Percentiles rank a stretch among this genome's conserved stretches.
Conservation (phyloP, 2,329 filamentous ascomycete genomes). For the Ustulina deusta region DNA sequence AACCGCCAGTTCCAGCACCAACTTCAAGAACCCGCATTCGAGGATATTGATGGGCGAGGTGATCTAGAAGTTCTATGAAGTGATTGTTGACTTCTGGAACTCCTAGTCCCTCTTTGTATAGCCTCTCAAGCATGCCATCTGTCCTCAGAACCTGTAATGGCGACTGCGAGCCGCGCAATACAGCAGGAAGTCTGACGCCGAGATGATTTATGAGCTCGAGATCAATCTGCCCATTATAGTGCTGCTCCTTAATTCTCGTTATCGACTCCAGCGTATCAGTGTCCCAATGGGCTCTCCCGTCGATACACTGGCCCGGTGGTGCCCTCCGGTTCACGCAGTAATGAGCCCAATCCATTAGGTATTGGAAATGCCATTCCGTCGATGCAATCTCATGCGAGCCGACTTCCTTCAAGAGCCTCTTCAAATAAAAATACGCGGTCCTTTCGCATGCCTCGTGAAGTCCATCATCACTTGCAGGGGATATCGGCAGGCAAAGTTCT, state of each 20-base stretch:
- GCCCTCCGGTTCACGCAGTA: neutral
- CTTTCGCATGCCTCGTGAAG: constrained; percentile 11
- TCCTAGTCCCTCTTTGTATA: neutral
- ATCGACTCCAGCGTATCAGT: constrained; percentile 1
- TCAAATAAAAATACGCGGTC: neutral
- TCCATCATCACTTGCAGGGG: neutral
- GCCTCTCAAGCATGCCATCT: neutral
- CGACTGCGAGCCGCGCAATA: neutral
- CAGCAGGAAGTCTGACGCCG: neutral
- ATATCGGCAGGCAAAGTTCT: neutral
- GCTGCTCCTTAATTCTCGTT: neutral
- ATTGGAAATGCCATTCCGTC: constrained; percentile 4
- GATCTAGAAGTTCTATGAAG: neutral
- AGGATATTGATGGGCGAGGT: constrained; percentile 3
- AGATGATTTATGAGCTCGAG: constrained; percentile 1
- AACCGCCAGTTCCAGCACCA: neutral
- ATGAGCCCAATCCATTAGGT: constrained; percentile 12
- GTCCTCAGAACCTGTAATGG: neutral
- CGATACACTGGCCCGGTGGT: neutral
- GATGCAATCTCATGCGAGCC: neutral
- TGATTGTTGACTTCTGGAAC: neutral
- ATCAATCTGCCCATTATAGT: neutral
- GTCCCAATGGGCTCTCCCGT: neutral
- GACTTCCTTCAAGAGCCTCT: neutral
- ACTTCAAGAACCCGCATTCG: constrained; percentile 9